Conservation (phyloP, 768 basidiomycete genomes). For the Lentinula sp. region DNA sequence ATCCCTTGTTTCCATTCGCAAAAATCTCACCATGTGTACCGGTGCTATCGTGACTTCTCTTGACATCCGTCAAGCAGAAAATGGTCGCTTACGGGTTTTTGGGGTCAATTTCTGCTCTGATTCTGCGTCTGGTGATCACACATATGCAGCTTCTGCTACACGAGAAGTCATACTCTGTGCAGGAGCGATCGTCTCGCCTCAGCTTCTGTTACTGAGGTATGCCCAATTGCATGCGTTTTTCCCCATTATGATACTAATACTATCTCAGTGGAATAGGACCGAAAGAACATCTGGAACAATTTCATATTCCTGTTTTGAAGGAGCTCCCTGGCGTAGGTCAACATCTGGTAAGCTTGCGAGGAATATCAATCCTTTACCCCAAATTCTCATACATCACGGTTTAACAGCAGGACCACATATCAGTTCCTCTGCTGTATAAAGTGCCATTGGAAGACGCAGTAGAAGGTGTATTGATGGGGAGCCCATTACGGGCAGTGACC, state of each 20-base stretch:
- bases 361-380: background rate
- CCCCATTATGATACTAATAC: background rate
- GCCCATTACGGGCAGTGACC: constrained; percentile 19
- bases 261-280: constrained; percentile 32
- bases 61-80: constrained; percentile 3
- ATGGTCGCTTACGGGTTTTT: background rate
- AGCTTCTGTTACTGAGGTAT: constrained; percentile 10
- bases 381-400: background rate
- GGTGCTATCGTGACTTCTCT: constrained; percentile 13
- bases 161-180: constrained; percentile 11
- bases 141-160: background rate
- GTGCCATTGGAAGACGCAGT: constrained; percentile 26
- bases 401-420: constrained; percentile 31
- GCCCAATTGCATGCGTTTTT: background rate
- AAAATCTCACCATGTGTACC: constrained; percentile 16
- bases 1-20: constrained; percentile 3
- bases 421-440: constrained; percentile 25
- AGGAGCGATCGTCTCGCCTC: constrained; percentile 9
- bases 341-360: constrained; percentile 20
- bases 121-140: background rate
- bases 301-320: constrained; percentile 27
- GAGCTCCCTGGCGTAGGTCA: constrained; percentile 41
- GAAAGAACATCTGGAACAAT: constrained; percentile 26
- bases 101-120: constrained; percentile 4
- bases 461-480: constrained; percentile 14